A percentile compares a stretch with the other conserved stretches of the same genome.
phyloP scores from a whole-genome alignment of 2,329 filamentous ascomycete species.

The Aureobasidium sp. region DNA sequence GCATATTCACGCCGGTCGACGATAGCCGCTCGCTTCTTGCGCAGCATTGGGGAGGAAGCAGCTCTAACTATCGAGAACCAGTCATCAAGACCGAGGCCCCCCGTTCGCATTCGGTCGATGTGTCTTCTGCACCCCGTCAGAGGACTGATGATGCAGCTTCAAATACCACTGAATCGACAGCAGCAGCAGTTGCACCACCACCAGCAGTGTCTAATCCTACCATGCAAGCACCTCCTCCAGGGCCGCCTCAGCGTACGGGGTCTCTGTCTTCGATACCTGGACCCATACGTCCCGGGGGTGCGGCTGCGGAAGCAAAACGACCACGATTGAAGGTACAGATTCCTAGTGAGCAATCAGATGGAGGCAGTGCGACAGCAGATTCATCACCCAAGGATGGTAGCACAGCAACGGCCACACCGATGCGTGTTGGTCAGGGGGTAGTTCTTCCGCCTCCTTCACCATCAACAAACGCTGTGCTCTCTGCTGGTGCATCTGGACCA shows the following conservation, averaged over 20 bases:
- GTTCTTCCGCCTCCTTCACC: conserved; percentile 91
- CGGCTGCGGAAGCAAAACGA: conserved; percentile 60
- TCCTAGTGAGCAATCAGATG: conserved; percentile 80
- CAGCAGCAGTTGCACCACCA: neutral
- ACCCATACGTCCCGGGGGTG: conserved; percentile 69
- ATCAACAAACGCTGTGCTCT: conserved; percentile 75
- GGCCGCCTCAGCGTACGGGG: conserved; percentile 43
- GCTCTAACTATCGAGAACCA: conserved; percentile 44
- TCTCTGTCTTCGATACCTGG: conserved; percentile 60
- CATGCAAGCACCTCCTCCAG: conserved; percentile 27
- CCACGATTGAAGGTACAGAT: conserved; percentile 91
- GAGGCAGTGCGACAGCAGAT: conserved; percentile 60
- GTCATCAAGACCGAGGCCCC: conserved; percentile 36
- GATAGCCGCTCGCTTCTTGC: conserved; percentile 83
- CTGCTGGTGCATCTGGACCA: conserved; percentile 83
- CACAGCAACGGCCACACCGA: conserved; percentile 29
- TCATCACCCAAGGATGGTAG: conserved; percentile 57
- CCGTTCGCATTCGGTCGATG: conserved; percentile 60
- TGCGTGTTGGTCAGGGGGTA: conserved; percentile 42
- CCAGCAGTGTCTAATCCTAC: neutral
- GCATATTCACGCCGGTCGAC: conserved; percentile 96
- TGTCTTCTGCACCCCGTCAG: conserved; percentile 47
- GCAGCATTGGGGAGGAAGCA: conserved; percentile 61
- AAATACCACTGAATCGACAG: neutral
- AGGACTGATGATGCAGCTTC: conserved; percentile 41